Percentiles rank a stretch among this genome's conserved stretches.
Conservation (phyloP, 2,329 filamentous ascomycete species). For the Claviceps sorghi region DNA sequence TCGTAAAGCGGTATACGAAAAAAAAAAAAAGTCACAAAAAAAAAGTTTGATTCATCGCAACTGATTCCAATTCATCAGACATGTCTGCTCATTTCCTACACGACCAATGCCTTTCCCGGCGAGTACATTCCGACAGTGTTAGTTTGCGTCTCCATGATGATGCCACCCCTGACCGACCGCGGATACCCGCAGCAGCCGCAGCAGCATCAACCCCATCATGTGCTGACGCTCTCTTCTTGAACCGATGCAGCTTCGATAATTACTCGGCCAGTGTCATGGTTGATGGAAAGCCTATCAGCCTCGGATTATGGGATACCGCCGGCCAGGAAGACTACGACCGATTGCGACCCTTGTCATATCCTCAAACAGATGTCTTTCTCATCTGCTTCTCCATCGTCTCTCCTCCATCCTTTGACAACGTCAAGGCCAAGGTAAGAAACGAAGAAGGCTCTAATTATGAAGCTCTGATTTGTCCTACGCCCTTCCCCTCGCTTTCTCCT, state of each 20-base stretch:
- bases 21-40: background rate
- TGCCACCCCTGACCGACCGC: slow-evolving; percentile 3
- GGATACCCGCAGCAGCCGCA: background rate
- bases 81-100: slow-evolving; percentile 98
- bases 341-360: slow-evolving; percentile 87
- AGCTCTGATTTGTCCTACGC: background rate
- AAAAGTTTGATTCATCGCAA: background rate
- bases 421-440: slow-evolving; percentile 75
- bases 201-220: background rate
- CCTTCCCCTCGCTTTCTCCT: background rate
- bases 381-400: slow-evolving; percentile 98
- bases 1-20: background rate
- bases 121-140: slow-evolving; percentile 99
- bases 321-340: slow-evolving; percentile 98
- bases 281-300: slow-evolving; percentile 90
- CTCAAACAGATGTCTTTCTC: slow-evolving; percentile 94
- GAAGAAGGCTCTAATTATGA: background rate
- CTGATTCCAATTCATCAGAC: slow-evolving; percentile 43
- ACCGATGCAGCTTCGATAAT: slow-evolving; percentile 69
- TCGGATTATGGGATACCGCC: slow-evolving; percentile 96
- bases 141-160: slow-evolving; percentile 21
- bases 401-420: slow-evolving; percentile 96
- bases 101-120: slow-evolving; percentile 98
- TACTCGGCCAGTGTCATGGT: slow-evolving; percentile 99
- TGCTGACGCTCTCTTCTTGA: slow-evolving; percentile 4